Evolutionary conservation across 148 eudicot species (phyloP).

Genomic region (Selenicereus undatus): DNA sequence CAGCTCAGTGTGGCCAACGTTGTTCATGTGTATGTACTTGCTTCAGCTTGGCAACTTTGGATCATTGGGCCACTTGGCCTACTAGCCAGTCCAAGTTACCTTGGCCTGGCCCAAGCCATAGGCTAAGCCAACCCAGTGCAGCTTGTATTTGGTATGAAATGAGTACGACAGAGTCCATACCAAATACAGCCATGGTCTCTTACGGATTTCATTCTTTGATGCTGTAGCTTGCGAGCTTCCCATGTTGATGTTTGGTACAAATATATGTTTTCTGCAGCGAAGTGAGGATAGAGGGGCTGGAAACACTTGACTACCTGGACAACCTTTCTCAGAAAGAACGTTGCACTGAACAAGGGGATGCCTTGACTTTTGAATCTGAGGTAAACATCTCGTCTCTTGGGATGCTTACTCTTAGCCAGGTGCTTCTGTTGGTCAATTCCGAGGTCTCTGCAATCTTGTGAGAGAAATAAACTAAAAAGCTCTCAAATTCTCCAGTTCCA

Average conservation of each 20-base stretch:
- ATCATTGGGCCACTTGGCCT: too few relatives aligned
- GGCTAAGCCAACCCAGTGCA: too few relatives aligned
- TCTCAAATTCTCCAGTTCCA: not conserved
- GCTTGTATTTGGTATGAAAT: too few relatives aligned
- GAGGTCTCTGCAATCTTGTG: not conserved
- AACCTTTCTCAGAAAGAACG: constrained; percentile 57
- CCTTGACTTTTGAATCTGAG: constrained; percentile 88
- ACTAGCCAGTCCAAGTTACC: too few relatives aligned
- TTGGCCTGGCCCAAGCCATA: too few relatives aligned
- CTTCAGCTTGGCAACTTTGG: too few relatives aligned
- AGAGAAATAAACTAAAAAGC: not conserved
- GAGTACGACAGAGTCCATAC: too few relatives aligned
- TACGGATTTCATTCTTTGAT: not conserved
- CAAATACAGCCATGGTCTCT: too few relatives aligned
- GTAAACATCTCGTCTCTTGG: constrained; percentile 23
- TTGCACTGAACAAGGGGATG: constrained; percentile 81
- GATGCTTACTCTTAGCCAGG: not conserved
- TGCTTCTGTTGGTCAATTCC: not conserved
- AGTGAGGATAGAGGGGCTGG: constrained; percentile 81
- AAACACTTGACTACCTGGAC: constrained; percentile 70
- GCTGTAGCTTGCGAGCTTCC: not conserved
- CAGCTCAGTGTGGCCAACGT: not conserved
- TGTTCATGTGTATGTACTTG: too few relatives aligned
- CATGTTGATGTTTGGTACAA: not conserved
- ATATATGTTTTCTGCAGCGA: constrained; percentile 43